phyloP scores from a whole-genome alignment of 2,329 filamentous ascomycete species.

The Dactylellina leptospora region DNA sequence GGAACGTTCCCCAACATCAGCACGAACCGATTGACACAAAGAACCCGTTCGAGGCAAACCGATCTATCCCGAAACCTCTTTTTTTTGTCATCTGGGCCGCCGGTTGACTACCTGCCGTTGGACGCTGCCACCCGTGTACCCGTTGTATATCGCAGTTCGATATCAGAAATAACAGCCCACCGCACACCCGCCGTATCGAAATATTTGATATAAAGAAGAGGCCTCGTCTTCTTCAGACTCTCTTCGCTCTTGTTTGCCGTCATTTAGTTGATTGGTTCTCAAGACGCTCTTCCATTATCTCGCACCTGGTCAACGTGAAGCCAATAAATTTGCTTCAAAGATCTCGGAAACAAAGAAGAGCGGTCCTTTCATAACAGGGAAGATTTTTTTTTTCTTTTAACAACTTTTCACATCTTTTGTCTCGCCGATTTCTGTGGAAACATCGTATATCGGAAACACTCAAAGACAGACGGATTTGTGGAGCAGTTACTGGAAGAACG shows the following conservation, averaged over 20 bases:
- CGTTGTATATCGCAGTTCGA: constrained; percentile 10
- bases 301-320: constrained; percentile 8
- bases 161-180: neutral
- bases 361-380: no score
- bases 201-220: neutral
- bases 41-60: constrained; percentile 2
- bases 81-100: neutral
- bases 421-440: neutral
- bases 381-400: constrained; percentile 23
- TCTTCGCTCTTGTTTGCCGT: neutral
- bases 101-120: neutral
- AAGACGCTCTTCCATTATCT: neutral
- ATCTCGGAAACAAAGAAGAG: constrained; percentile 33
- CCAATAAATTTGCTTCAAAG: constrained; percentile 1
- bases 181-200: neutral
- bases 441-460: neutral
- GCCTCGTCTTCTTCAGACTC: neutral
- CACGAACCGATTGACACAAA: neutral
- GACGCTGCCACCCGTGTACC: constrained; percentile 4
- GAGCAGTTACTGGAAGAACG: neutral
- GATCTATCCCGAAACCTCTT: neutral
- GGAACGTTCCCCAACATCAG: constrained; percentile 12
- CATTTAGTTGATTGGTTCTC: constrained; percentile 1
- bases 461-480: neutral
- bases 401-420: neutral